phyloP scores from a whole-genome alignment of 1,284 basidiomycete species.

The Cutaneotrichosporon curvatum region DNA sequence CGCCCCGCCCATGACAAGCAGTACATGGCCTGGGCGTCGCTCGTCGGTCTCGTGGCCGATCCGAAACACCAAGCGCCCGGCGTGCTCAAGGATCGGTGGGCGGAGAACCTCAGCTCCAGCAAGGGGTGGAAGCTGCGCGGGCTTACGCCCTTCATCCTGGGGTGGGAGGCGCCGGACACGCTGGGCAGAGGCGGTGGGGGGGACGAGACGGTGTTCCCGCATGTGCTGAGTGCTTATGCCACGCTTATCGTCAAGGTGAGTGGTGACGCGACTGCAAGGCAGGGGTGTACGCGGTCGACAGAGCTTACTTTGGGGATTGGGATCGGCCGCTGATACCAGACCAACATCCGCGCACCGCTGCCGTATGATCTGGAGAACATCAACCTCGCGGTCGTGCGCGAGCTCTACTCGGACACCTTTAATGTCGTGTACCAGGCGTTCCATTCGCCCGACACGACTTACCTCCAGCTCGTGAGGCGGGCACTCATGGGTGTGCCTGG shows the following conservation, averaged over 20 bases:
- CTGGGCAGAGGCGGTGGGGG: too few relatives aligned
- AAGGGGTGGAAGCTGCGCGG: conserved; percentile 2
- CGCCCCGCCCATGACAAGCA: background rate
- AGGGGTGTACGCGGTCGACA: background rate
- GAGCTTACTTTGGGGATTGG: too few relatives aligned
- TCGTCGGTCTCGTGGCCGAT: background rate
- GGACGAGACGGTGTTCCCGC: too few relatives aligned
- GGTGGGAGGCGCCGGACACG: background rate
- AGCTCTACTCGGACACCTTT: conserved; percentile 5
- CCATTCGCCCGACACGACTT: conserved; percentile 1
- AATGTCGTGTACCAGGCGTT: conserved; percentile 5
- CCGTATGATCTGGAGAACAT: background rate
- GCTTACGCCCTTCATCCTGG: conserved; percentile 2
- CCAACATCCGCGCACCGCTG: conserved; percentile 6
- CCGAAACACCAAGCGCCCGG: background rate
- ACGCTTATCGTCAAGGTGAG: conserved; percentile 2
- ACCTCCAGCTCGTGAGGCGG: conserved; percentile 2
- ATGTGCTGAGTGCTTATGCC: background rate
- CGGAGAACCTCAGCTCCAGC: background rate
- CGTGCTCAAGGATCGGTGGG: background rate
- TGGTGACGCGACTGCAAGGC: background rate
- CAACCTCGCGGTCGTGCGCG: conserved; percentile 1
- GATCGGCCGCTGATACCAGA: background rate
- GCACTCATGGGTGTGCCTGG: background rate
- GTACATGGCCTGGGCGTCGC: conserved; percentile 3